These are phyloP conservation scores for Stylosanthes scabra DNA, from an alignment of 331 rosid species.

Conservation along the genomic window DNA sequence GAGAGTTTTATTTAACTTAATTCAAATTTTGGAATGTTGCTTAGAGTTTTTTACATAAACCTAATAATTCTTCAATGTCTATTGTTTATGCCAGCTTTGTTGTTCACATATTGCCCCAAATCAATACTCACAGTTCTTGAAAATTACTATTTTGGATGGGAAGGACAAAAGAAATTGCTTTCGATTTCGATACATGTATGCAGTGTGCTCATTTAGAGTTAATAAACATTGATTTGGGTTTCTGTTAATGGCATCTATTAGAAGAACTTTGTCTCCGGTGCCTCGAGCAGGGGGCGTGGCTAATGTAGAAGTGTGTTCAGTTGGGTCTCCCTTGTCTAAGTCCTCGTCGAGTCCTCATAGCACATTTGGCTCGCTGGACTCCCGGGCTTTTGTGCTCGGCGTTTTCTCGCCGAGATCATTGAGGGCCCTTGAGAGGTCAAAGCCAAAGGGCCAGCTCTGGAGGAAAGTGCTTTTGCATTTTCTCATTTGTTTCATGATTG, in stretches of 20 bases:
- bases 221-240: conserved; percentile 38
- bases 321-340: conserved; percentile 81
- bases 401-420: conserved; percentile 60
- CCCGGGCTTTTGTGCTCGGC: conserved; percentile 57
- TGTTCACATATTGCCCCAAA: conserved; percentile 28
- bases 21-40: conserved; percentile 31
- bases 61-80: conserved; percentile 29
- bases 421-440: conserved; percentile 67
- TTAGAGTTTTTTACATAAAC: conserved; percentile 16
- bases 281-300: conserved; percentile 62
- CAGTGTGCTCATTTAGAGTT: conserved; percentile 34
- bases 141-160: conserved; percentile 6
- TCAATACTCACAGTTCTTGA: conserved; percentile 23
- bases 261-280: conserved; percentile 85
- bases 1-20: neutral
- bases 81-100: conserved; percentile 34
- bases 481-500: conserved; percentile 72
- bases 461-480: conserved; percentile 72
- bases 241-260: conserved; percentile 72
- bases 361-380: conserved; percentile 48
- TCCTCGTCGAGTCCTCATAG: conserved; percentile 66
- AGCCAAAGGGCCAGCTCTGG: conserved; percentile 73
- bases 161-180: conserved; percentile 22
- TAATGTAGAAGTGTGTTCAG: conserved; percentile 66
- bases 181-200: conserved; percentile 14